These are phyloP conservation scores for Pseudogymnoascus sp. DNA, from an alignment of 2,329 filamentous ascomycete genomes.

Conservation along the genomic window DNA sequence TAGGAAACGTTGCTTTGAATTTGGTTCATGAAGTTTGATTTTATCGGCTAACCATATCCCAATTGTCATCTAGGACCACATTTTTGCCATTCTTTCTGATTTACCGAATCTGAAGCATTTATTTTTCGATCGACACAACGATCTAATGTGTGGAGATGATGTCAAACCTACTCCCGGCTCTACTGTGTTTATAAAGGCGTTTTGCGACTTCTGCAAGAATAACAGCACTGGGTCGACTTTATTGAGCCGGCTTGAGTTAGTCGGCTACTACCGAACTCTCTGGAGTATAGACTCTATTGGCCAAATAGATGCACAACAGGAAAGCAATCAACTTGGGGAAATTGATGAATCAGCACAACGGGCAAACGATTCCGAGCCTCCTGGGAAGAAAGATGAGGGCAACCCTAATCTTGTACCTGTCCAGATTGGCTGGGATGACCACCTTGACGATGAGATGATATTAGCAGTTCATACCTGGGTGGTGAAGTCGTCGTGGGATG, in stretches of 20 bases:
- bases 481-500: neutral
- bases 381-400: neutral
- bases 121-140: neutral
- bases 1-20: neutral
- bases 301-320: neutral
- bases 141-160: neutral
- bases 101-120: neutral
- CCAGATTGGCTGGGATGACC: neutral
- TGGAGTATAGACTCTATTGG: neutral
- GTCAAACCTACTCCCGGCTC: neutral
- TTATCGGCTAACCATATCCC: neutral
- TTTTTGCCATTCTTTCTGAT: neutral
- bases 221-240: neutral
- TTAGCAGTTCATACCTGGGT: neutral
- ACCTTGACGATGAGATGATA: neutral
- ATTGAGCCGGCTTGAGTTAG: neutral
- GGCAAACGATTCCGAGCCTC: neutral
- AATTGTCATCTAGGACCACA: neutral
- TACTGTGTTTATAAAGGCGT: neutral
- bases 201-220: neutral
- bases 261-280: neutral
- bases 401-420: neutral
- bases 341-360: neutral
- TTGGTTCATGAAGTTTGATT: neutral
- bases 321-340: neutral